Conservation (phyloP, 768 basidiomycete species). For the Amanita brunnescens region DNA sequence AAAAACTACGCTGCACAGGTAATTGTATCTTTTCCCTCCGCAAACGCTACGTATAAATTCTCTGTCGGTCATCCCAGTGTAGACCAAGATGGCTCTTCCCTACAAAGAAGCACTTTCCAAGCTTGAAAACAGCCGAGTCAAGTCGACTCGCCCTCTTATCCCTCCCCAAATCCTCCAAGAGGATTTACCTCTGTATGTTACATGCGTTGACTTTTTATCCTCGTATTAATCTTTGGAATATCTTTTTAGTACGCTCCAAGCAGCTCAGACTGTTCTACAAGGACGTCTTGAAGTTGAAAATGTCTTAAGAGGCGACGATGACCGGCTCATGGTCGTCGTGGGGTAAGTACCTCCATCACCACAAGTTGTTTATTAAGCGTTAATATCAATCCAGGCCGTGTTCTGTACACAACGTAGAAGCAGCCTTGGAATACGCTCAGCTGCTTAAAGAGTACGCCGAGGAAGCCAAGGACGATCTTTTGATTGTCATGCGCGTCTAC, state of each 20-base stretch:
- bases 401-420: constrained; percentile 85
- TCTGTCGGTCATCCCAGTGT: constrained; percentile 1
- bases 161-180: constrained; percentile 94
- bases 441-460: constrained; percentile 77
- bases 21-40: background rate
- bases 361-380: background rate
- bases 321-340: constrained; percentile 86
- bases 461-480: constrained; percentile 70
- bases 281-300: constrained; percentile 74
- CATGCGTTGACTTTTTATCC: constrained; percentile 3
- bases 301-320: constrained; percentile 80
- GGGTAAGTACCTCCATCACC: constrained; percentile 44
- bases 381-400: constrained; percentile 54
- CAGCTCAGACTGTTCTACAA: constrained; percentile 84
- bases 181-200: constrained; percentile 75
- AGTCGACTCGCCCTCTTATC: constrained; percentile 79
- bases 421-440: constrained; percentile 82
- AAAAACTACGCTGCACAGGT: background rate
- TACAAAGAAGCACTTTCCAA: constrained; percentile 73
- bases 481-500: constrained; percentile 97
- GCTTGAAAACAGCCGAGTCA: constrained; percentile 84
- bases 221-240: constrained; percentile 7
- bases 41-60: background rate
- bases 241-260: constrained; percentile 51
- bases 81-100: constrained; percentile 52